Percentiles rank a stretch among this genome's conserved stretches.
Conservation (phyloP, 805 yeast species). For the Pichia kluyveri region DNA sequence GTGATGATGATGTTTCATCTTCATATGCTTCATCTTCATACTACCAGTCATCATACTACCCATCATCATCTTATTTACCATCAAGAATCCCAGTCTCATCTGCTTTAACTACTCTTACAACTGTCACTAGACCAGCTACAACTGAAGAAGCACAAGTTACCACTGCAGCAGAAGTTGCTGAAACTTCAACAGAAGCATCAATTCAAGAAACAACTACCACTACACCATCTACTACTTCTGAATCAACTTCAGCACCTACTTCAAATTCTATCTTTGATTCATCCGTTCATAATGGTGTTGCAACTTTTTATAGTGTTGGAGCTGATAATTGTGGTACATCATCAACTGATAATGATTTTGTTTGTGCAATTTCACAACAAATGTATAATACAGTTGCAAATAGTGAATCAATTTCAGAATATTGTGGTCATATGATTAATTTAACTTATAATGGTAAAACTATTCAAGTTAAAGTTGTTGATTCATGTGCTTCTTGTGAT, state of each 20-base stretch:
- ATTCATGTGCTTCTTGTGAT: slow-evolving; percentile 42
- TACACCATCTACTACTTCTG: neutral
- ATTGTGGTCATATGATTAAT: slow-evolving; percentile 42
- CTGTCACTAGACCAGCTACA: slow-evolving; percentile 1
- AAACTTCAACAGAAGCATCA: neutral
- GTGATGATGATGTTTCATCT: neutral
- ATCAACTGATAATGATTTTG: slow-evolving; percentile 32
- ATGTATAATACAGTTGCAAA: slow-evolving; percentile 26
- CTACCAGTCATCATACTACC: neutral
- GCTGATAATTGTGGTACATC: slow-evolving; percentile 44
- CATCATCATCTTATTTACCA: neutral
- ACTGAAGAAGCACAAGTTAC: neutral
- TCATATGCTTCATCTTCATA: neutral
- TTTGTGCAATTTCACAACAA: slow-evolving; percentile 41
- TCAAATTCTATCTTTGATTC: slow-evolving; percentile 8
- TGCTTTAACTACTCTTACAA: neutral
- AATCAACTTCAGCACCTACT: slow-evolving; percentile 2
- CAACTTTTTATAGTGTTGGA: slow-evolving; percentile 39
- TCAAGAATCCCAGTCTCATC: neutral
- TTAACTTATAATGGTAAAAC: slow-evolving; percentile 39
- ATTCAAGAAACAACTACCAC: neutral
- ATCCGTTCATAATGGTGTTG: slow-evolving; percentile 30
- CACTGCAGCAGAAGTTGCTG: neutral
- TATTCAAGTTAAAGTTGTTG: slow-evolving; percentile 45
- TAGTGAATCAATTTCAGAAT: slow-evolving; percentile 24